These are phyloP conservation scores for Ricinus communis DNA, from an alignment of 345 rosid genomes.

Conservation along the genomic window DNA sequence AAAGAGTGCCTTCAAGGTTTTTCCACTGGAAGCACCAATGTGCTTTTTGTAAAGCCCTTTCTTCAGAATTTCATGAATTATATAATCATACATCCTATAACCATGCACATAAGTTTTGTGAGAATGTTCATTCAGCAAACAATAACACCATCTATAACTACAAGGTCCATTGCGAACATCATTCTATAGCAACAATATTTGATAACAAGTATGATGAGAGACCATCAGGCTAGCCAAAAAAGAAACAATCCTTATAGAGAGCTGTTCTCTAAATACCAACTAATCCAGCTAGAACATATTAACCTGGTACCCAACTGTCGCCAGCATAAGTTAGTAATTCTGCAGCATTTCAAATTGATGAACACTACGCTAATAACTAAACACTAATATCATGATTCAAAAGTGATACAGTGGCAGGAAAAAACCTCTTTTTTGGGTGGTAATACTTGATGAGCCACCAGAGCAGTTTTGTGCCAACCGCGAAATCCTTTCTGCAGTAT, in stretches of 20 bases:
- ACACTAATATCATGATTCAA: background rate
- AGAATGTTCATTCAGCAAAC: background rate
- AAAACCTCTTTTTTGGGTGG: slow-evolving; percentile 62
- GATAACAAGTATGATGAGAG: background rate
- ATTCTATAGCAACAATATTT: background rate
- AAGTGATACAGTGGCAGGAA: background rate
- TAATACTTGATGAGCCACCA: slow-evolving; percentile 35
- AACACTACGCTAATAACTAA: background rate
- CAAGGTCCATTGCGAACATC: background rate
- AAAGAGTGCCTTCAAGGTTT: background rate
- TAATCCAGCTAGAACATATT: background rate
- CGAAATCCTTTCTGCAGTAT: slow-evolving; percentile 46
- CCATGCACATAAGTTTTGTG: no score
- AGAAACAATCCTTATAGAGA: background rate
- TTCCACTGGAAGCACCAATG: background rate
- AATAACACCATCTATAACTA: background rate
- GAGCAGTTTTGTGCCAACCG: slow-evolving; percentile 47
- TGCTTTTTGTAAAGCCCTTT: no score
- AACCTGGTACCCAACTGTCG: background rate
- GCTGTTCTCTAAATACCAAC: background rate
- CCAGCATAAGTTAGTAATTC: background rate
- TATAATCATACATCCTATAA: no score
- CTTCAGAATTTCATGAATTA: no score
- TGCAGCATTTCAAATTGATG: background rate
- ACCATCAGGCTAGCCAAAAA: no score